Evolutionary conservation across 345 rosid genomes (phyloP), one percentile per base, ranked within the genome.

Genomic region (Lagerstroemia speciosa): DNA sequence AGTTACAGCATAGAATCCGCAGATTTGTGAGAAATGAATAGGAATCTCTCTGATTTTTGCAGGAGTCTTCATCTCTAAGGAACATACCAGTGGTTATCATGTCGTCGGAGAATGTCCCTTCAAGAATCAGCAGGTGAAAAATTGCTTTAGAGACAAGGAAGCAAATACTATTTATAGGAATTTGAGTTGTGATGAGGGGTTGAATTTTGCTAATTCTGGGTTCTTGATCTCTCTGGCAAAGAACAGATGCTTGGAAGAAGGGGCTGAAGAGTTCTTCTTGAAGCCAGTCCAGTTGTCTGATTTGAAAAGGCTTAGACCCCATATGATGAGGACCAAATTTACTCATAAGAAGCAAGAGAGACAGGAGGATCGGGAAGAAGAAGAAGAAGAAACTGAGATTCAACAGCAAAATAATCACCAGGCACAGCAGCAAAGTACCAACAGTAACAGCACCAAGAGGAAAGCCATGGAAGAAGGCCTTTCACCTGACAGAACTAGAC

Each of bases 71-170:
- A 34, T 80, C 80, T 62, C 68, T 86, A 66, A 85, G 79, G 73
- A 71, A 83, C 77, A 85, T 86, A 66, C 95, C 95, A 3, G 90
- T 85, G 6, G 90, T 89, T 62, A 85, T 89, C 62, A 89, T 86
- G 90, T 89, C 95, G 72, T 89, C 95, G 27, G 92, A 89, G 78
- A 86, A 89, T 73, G 91, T 85, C 17, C 92, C 90, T 75, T 79
- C 92, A 50, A 80, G 90, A 62, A 83, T 89, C 77, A 83, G 48
- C 78, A 81, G 88, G 88, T 87, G n/a, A n/a, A n/a, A n/a, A n/a
- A n/a, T n/a, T n/a, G n/a, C n/a, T 67, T 75, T 26, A 68, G 69
- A 17, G 29, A 31, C 46, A 17, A 30, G 7, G 3, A 14, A 1
- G 57, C 16, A 57, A 22, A 9, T 45, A 29, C 62, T 22, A 66